These are phyloP conservation scores for Quercus mongolica DNA, from an alignment of 306 rosid genomes.

Conservation along the genomic window DNA sequence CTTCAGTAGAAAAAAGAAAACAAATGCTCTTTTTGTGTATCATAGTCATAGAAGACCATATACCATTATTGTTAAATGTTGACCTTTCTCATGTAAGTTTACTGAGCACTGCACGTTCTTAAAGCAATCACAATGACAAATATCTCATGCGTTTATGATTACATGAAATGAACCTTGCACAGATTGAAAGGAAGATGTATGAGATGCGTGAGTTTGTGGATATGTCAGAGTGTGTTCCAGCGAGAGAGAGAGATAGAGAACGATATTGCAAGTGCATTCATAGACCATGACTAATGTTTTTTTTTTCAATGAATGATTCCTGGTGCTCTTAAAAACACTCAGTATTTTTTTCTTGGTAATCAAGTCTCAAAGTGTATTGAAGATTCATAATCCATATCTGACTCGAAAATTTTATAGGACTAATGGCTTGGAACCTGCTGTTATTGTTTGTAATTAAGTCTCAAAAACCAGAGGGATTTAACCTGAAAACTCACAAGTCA, in stretches of 20 bases:
- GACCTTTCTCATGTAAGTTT: background rate
- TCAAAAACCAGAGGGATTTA: background rate
- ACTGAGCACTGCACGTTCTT: constrained; percentile 18
- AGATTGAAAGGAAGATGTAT: background rate
- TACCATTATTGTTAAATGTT: background rate
- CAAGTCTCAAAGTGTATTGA: too few relatives aligned
- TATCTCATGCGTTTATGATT: background rate
- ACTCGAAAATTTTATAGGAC: too few relatives aligned
- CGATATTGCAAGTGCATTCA: constrained; percentile 20
- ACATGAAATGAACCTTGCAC: background rate
- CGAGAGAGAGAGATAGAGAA: background rate
- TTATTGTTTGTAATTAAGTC: too few relatives aligned
- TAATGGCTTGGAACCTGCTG: too few relatives aligned
- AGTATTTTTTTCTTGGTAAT: too few relatives aligned
- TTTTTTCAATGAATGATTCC: constrained; percentile 9
- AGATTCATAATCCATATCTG: too few relatives aligned
- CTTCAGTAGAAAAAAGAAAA: too few relatives aligned
- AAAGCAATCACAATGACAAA: constrained; percentile 16
- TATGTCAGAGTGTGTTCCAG: background rate
- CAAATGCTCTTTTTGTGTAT: background rate
- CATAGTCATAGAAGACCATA: background rate
- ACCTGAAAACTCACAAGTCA: background rate
- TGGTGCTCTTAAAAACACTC: background rate
- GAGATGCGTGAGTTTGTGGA: too few relatives aligned
- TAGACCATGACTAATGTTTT: constrained; percentile 1